Base-by-base conservation (phyloP, 2,329 filamentous ascomycete species). In the Alternaria ventricosa region DNA sequence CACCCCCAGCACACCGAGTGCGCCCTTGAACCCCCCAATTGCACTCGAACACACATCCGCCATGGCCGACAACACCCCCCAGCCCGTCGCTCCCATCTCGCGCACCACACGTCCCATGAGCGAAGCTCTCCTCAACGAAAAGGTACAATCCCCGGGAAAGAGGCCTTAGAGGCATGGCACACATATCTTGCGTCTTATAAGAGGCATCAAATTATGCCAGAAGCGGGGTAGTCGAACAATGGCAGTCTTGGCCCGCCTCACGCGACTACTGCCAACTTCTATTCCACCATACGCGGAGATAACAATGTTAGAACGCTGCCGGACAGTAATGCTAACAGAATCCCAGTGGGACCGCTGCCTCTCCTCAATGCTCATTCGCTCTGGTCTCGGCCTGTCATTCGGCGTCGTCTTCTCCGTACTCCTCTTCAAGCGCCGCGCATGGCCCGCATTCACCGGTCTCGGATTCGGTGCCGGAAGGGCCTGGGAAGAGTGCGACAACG, bases 321-420 rank as follows among this genome's bases (percentile, higher is more conserved):
- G 55, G 22, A 55, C 25, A 58, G 50, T 6, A 53, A 60, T 57
- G 67, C 71, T 74, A 65, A 80, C 71, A 67, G 28, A 47, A 28
- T 60, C 67, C n/a, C 60, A 99, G 96, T 99, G 96, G 96, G 96
- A 99, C 82, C 95, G 92, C 85, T 97, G 96, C 84, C 90, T 99
- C 75, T 98, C 96, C 75, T 97, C 96, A 79, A 89, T 97, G 82
- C 89, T 99, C 80, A 96, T 99, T 87, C 94, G 96, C 83, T 98
- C 95, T 71, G 91, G 92, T 60, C 91, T 99, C 82, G 96, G 96
- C 78, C 92, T 98, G 80, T 93, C 92, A 74, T 99, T 99, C 84
- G 96, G 96, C 80, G 91, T 99, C 81, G 93, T 99, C 84, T 98
- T 99, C 87, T 98, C 96, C 66, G 94, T 99, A 66, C 91, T 99